phyloP scores from a whole-genome alignment of 1,139 yeast genomes.

The Suhomyces maxii region DNA sequence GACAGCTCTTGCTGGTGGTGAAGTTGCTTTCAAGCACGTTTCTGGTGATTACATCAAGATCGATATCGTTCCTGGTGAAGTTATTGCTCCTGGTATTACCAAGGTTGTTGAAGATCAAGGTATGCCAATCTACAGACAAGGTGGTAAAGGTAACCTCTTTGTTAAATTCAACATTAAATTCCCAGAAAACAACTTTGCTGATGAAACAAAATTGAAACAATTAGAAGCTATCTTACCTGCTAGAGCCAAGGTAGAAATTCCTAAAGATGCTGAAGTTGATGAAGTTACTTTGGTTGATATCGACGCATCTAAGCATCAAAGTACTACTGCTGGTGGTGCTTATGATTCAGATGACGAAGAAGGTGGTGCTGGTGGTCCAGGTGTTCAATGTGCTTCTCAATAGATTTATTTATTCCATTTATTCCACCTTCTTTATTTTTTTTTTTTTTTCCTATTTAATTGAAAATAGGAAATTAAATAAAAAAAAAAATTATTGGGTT shows the following conservation, averaged over 20 bases:
- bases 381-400: slow-evolving; percentile 89
- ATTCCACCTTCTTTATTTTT: too few species aligned
- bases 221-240: slow-evolving; percentile 69
- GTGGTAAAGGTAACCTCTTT: slow-evolving; percentile 73
- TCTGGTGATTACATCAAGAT: slow-evolving; percentile 88
- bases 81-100: slow-evolving; percentile 77
- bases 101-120: slow-evolving; percentile 92
- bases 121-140: slow-evolving; percentile 84
- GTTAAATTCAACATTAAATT: slow-evolving; percentile 70
- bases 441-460: not conserved
- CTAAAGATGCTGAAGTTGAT: slow-evolving; percentile 69
- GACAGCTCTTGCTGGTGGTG: slow-evolving; percentile 97
- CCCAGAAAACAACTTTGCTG: slow-evolving; percentile 64
- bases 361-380: slow-evolving; percentile 61
- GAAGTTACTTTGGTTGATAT: slow-evolving; percentile 74
- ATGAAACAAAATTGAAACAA: slow-evolving; percentile 64
- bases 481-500: slow-evolving; percentile 5
- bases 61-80: slow-evolving; percentile 86
- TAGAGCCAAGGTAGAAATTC: slow-evolving; percentile 55
- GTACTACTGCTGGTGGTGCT: slow-evolving; percentile 51
- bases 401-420: slow-evolving; percentile 27
- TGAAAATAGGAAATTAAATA: too few species aligned
- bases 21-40: slow-evolving; percentile 78
- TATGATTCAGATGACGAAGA: slow-evolving; percentile 71
- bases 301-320: slow-evolving; percentile 61